Conservation (phyloP, 495 filamentous ascomycete species). For the Aspergillus nanangensis region DNA sequence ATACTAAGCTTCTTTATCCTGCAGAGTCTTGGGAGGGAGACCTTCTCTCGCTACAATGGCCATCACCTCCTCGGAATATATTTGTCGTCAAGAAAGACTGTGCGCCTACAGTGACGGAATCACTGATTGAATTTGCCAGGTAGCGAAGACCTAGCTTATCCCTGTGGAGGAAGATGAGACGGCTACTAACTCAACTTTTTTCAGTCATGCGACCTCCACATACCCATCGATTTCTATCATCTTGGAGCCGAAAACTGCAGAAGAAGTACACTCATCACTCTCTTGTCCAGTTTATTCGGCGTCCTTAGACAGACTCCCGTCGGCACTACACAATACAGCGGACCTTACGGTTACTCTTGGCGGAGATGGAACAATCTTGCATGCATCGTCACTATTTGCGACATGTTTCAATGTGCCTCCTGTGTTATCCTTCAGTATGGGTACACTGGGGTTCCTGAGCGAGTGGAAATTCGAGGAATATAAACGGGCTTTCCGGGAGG, state of each 20-base stretch:
- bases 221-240: conserved; percentile 81
- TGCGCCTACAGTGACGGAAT: conserved; percentile 63
- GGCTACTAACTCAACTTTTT: no score
- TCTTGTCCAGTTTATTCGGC: conserved; percentile 71
- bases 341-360: conserved; percentile 87
- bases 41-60: conserved; percentile 84
- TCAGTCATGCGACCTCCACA: conserved; percentile 67
- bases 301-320: conserved; percentile 29
- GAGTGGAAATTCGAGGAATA: conserved; percentile 95
- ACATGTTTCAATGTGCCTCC: conserved; percentile 79
- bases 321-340: conserved; percentile 57
- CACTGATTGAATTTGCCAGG: conserved; percentile 74
- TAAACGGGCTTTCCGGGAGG: conserved; percentile 84
- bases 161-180: neutral
- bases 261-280: conserved; percentile 66
- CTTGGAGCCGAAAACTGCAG: conserved; percentile 72
- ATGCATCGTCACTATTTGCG: conserved; percentile 85
- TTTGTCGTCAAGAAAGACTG: conserved; percentile 84
- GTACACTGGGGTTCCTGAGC: conserved; percentile 87
- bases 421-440: conserved; percentile 95
- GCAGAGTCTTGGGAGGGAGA: conserved; percentile 52
- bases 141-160: conserved; percentile 22
- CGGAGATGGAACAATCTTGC: conserved; percentile 93
- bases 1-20: no score
- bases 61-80: conserved; percentile 81